A percentile compares a stretch with the other conserved stretches of the same genome.
Evolutionary conservation across 148 eudicot species (phyloP).

Genomic region (Salicornia ramosissima): DNA sequence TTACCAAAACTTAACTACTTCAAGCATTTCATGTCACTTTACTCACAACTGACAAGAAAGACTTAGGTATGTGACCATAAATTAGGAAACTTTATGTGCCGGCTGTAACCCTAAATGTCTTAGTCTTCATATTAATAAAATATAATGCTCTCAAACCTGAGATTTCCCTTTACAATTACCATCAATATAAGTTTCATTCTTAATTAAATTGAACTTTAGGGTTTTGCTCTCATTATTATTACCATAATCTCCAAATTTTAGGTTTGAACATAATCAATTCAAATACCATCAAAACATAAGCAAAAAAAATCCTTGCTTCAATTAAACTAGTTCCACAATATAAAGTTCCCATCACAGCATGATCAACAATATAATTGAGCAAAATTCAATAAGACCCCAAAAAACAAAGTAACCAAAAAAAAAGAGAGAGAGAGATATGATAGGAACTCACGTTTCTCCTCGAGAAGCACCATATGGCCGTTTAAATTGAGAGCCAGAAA

Average conservation of each 20-base stretch:
- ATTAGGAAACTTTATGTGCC: neutral
- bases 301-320: too few relatives aligned
- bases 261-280: conserved; percentile 9
- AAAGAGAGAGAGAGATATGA: neutral
- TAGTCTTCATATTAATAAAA: neutral
- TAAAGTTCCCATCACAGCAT: neutral
- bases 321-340: conserved; percentile 1
- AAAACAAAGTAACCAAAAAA: neutral
- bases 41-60: conserved; percentile 1
- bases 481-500: conserved; percentile 53
- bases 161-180: conserved; percentile 1
- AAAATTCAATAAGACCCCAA: conserved; percentile 14
- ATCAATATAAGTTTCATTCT: neutral
- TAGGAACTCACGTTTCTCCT: conserved; percentile 65
- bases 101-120: conserved; percentile 12
- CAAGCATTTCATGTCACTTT: neutral
- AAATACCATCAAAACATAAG: neutral
- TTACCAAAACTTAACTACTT: neutral
- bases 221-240: neutral
- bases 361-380: conserved; percentile 19
- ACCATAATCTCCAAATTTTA: conserved; percentile 5
- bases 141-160: neutral
- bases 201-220: neutral
- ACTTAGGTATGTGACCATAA: neutral
- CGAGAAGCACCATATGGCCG: conserved; percentile 66